These are phyloP conservation scores for Copromyces sp. DNA, from an alignment of 495 filamentous ascomycete genomes.

Conservation along the genomic window DNA sequence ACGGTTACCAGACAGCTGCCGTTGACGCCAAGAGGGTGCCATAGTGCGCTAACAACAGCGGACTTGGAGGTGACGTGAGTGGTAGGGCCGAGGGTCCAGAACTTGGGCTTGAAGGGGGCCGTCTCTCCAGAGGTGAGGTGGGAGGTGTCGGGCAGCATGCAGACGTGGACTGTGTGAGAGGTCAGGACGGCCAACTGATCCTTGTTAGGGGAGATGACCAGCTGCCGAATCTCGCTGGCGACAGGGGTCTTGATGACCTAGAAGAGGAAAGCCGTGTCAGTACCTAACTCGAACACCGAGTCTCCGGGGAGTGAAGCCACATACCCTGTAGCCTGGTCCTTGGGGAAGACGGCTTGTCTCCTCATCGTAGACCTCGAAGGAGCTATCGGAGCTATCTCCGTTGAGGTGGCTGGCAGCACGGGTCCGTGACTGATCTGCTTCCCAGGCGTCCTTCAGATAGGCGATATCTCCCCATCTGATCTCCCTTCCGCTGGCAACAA, in stretches of 20 bases:
- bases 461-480: constrained; percentile 78
- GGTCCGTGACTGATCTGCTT: constrained; percentile 20
- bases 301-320: constrained; percentile 8
- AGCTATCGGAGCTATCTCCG: constrained; percentile 21
- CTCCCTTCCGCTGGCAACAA: constrained; percentile 73
- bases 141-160: constrained; percentile 63
- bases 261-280: not conserved
- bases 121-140: constrained; percentile 56
- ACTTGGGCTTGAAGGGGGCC: constrained; percentile 61
- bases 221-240: constrained; percentile 65
- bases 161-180: constrained; percentile 72
- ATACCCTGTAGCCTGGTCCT: constrained; percentile 37
- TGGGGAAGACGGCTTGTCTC: constrained; percentile 13
- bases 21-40: constrained; percentile 75
- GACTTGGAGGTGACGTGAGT: constrained; percentile 77
- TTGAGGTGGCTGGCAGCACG: constrained; percentile 14
- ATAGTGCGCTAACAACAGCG: constrained; percentile 64
- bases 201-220: constrained; percentile 69
- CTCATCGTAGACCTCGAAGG: constrained; percentile 24
- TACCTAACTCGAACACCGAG: not conserved
- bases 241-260: constrained; percentile 63
- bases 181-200: constrained; percentile 75
- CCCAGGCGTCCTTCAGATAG: constrained; percentile 63
- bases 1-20: constrained; percentile 70
- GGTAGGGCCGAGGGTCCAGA: constrained; percentile 76